Evolutionary conservation across 2,329 filamentous ascomycete genomes (phyloP).

Genomic region (Fusarium avenaceum): DNA sequence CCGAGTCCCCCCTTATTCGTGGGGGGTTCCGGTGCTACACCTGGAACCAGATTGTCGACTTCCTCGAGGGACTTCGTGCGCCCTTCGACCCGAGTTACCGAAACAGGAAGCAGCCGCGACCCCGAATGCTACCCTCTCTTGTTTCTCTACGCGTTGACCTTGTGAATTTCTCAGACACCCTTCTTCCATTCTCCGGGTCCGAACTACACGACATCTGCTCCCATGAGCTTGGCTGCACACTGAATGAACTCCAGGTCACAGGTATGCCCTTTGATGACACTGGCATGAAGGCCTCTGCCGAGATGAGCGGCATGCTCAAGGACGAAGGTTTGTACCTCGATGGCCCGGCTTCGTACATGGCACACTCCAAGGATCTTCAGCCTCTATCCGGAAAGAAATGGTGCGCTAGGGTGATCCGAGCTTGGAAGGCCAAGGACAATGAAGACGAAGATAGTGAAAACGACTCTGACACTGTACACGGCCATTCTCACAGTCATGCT

Average conservation of each 20-base stretch:
- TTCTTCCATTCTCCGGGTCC: conserved; percentile 60
- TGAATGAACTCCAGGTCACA: conserved; percentile 67
- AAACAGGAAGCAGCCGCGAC: conserved; percentile 54
- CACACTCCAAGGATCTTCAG: conserved; percentile 57
- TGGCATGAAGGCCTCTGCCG: conserved; percentile 61
- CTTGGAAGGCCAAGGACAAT: conserved; percentile 54
- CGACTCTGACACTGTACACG: conserved; percentile 47
- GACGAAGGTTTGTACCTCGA: conserved; percentile 67
- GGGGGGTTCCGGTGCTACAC: conserved; percentile 68
- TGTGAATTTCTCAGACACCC: conserved; percentile 65
- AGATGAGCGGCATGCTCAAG: conserved; percentile 66
- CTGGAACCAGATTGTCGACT: conserved; percentile 68
- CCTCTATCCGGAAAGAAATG: conserved; percentile 57
- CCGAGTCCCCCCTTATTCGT: conserved; percentile 62
- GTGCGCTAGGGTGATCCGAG: conserved; percentile 61
- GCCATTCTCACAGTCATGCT: conserved; percentile 47
- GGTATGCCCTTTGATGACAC: conserved; percentile 65
- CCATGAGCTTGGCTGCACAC: conserved; percentile 66
- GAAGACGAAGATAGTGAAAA: conserved; percentile 46
- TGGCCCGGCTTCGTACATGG: conserved; percentile 60
- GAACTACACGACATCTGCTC: conserved; percentile 67
- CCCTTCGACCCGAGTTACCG: conserved; percentile 61
- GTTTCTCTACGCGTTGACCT: conserved; percentile 65
- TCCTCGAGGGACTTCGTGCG: conserved; percentile 64
- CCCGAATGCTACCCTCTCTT: conserved; percentile 63